Percentiles rank a stretch among this genome's conserved stretches.
Conservation (phyloP, 495 filamentous ascomycete species). For the Daldinia concentrica region DNA sequence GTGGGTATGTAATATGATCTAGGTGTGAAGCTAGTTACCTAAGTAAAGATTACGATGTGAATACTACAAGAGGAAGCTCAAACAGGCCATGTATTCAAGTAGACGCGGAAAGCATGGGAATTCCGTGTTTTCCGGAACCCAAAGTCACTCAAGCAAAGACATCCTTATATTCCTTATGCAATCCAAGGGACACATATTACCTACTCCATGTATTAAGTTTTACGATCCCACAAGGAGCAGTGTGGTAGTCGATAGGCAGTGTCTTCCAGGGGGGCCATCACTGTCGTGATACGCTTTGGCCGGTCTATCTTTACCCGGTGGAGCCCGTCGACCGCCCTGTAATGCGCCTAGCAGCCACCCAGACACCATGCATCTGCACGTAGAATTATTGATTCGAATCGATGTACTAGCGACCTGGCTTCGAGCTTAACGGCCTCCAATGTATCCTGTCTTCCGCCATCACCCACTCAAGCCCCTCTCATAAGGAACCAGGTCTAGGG, state of each 20-base stretch:
- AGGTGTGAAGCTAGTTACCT: neutral
- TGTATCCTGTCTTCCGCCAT: too few relatives aligned
- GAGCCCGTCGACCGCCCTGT: conserved; percentile 20
- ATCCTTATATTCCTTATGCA: neutral
- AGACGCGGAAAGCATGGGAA: neutral
- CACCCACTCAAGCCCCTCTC: too few relatives aligned
- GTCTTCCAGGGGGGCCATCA: conserved; percentile 3
- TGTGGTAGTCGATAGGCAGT: conserved; percentile 12
- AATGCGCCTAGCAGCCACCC: conserved; percentile 6
- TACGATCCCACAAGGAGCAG: conserved; percentile 14
- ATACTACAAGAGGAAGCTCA: conserved; percentile 12
- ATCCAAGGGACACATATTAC: conserved; percentile 1
- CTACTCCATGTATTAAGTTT: neutral
- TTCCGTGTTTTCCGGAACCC: neutral
- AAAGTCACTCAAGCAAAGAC: neutral
- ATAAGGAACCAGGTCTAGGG: too few relatives aligned
- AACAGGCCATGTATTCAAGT: conserved; percentile 1
- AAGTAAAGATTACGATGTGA: conserved; percentile 6
- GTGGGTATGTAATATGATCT: neutral
- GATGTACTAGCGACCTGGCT: too few relatives aligned
- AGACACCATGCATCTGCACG: neutral
- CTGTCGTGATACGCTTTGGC: conserved; percentile 19
- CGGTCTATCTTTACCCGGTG: conserved; percentile 17
- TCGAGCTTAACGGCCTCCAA: neutral
- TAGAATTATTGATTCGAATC: neutral